Evolutionary conservation across 1,284 basidiomycete species (phyloP), one percentile per base, ranked within the genome.

Genomic region (Pseudozyma hubeiensis): DNA sequence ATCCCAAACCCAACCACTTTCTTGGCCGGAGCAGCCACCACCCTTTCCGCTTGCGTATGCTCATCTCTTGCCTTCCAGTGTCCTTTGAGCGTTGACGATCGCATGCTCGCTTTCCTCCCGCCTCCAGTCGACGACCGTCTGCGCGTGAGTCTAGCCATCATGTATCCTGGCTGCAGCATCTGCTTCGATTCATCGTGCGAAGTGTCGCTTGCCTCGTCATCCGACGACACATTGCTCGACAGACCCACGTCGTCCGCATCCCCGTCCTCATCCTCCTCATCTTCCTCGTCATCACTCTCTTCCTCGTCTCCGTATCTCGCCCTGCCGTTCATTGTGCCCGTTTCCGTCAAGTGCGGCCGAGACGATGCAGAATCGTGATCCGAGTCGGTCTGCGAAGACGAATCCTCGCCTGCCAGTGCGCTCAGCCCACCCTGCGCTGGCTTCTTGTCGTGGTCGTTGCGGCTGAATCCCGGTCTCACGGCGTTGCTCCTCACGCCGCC

Each of bases 151-250:
- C 53, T 19, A 9, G 17, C n/a, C 11, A 14, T 40, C 2, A 39
- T 56, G 14, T 59, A 50, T 10, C 53, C 52, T 3, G 61, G 55
- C 17, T 52, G 58, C 37, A 66, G 52, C 52, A 49, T 44, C 17
- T n/a, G 41, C 41, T 64, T 60, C 16, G 55, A 40, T 5, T 57
- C 64, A 5, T 73, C 64, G 35, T 61, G 64, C 19, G 64, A 73
- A 0, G 53, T 64, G n/a, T 68, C 64, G 48, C 70, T 73, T 7
- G 61, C 70, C 50, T 77, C 70, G 37, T 67, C 75, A 30, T 70
- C 69, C 14, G 67, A 70, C 24, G 72, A 66, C 34, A 69, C 29
- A 24, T 61, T 63, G 66, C 71, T 69, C 4, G 65, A 69, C 19
- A 69, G 43, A 9, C 60, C 69, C 19, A 62, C 67, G 24, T 62